Conservation (phyloP, 2,329 filamentous ascomycete species). For the Pseudogymnoascus sp. region DNA sequence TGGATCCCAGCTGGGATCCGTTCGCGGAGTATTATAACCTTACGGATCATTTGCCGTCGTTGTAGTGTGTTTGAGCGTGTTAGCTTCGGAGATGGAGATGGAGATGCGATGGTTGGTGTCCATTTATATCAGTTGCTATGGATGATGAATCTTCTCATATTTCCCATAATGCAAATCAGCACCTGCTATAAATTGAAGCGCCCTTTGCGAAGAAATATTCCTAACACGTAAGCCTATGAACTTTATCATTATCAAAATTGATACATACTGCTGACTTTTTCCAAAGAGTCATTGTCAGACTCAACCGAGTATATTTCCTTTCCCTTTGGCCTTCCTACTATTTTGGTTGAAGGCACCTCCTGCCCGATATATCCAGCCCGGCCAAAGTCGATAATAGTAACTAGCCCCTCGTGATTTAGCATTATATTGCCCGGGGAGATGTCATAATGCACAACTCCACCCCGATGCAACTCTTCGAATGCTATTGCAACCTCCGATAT, state of each 20-base stretch:
- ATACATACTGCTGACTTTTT: neutral
- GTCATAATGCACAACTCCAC: neutral
- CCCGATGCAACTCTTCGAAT: neutral
- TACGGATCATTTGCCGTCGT: neutral
- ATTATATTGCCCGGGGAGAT: neutral
- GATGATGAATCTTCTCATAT: neutral
- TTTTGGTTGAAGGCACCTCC: neutral
- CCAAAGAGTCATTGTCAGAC: neutral
- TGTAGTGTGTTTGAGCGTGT: neutral
- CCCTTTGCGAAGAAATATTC: neutral
- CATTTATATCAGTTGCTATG: too few species aligned
- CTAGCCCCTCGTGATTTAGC: neutral
- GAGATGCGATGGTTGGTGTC: neutral
- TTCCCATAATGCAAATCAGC: neutral
- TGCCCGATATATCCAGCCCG: neutral
- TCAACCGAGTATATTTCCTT: neutral
- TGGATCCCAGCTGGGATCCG: constrained; percentile 44
- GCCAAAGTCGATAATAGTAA: neutral
- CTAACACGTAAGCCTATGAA: neutral
- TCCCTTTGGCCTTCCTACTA: neutral
- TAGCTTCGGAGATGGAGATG: neutral
- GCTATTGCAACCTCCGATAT: neutral
- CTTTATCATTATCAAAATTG: neutral
- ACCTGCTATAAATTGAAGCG: neutral
- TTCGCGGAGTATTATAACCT: constrained; percentile 38